Percentiles rank a stretch among this genome's conserved stretches.
Conservation (phyloP, 169 alveolate species). For the Eimeria acervulina region DNA sequence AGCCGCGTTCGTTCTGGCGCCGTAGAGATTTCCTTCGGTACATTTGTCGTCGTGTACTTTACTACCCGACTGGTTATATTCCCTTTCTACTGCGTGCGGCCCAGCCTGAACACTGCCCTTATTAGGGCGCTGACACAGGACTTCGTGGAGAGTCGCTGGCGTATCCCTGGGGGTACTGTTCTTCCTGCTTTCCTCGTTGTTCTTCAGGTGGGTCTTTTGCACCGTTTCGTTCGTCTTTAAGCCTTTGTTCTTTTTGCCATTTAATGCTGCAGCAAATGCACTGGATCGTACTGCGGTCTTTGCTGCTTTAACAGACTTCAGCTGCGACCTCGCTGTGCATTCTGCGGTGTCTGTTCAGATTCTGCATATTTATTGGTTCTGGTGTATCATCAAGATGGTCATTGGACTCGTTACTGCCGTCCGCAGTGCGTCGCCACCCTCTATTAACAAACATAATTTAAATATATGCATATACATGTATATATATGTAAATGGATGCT, state of each 20-base stretch:
- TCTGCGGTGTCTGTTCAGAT: background rate
- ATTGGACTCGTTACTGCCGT: slow-evolving; percentile 8
- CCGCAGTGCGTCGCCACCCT: background rate
- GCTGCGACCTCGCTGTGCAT: background rate
- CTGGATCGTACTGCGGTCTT: background rate
- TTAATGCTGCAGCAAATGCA: background rate
- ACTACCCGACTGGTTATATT: slow-evolving; percentile 75
- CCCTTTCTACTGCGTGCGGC: slow-evolving; percentile 83
- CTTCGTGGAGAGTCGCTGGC: slow-evolving; percentile 21
- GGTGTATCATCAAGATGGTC: slow-evolving; percentile 60
- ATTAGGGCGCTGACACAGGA: slow-evolving; percentile 13
- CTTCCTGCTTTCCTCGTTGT: slow-evolving; percentile 68
- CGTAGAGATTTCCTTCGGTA: slow-evolving; percentile 51
- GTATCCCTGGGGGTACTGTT: slow-evolving; percentile 79
- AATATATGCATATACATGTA: too few species aligned
- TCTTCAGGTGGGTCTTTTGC: background rate
- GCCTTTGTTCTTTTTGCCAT: background rate
- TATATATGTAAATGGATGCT: slow-evolving; percentile 7
- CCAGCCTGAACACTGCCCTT: slow-evolving; percentile 48
- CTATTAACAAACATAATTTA: too few species aligned
- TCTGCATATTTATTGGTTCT: slow-evolving; percentile 78
- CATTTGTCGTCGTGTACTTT: slow-evolving; percentile 48
- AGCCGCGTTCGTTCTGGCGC: background rate
- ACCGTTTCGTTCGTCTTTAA: background rate
- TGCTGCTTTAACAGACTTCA: too few species aligned